Evolutionary conservation across 495 filamentous ascomycete genomes (phyloP), one percentile per base, ranked within the genome.

Genomic region (Aspergillus campestris): DNA sequence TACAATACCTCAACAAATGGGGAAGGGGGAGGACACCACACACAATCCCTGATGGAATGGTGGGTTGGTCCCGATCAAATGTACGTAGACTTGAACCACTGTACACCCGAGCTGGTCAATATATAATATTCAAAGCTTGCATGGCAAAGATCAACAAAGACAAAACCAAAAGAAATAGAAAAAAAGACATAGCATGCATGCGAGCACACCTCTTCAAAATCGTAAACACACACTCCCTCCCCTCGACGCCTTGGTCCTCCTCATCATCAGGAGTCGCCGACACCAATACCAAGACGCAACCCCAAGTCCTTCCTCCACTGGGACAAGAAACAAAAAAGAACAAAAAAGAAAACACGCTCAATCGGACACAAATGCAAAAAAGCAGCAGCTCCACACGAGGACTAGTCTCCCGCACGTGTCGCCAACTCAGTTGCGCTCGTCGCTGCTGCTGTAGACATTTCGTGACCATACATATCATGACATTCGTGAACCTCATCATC

Each of bases 401-500:
- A 47, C 55, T 54, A 51, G 56, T 50, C 56, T 55, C 51, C 47
- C 51, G 49, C 47, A 50, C 31, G 37, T 46, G 44, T 55, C 46
- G 49, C 40, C 56, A 59, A 59, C 56, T 52, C 51, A 45, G 52
- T 55, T 59, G 56, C 50, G 44, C 44, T 35, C 48, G 46, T 50
- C 45, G 45, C 44, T 38, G 49, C 45, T 56, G 50, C 47, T 42
- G 42, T 13, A 34, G 51, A 62, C 56, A 58, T 48, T 58, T 62
- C 51, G 62, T 60, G 62, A 65, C 65, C 67, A 60, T 70, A 66
- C 58, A 57, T 56, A 63, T 71, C 68, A 66, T 72, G 61, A 70
- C 55, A 55, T 64, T 71, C 69, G 62, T 72, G 61, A 69, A 69
- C 62, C 64, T 68, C 67, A 60, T 71, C 62, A 69, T 69, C 67